A percentile compares a stretch with the other conserved stretches of the same genome.
Evolutionary conservation across 1,139 yeast genomes (phyloP).

Genomic region (Magnusiomyces clavatus): DNA sequence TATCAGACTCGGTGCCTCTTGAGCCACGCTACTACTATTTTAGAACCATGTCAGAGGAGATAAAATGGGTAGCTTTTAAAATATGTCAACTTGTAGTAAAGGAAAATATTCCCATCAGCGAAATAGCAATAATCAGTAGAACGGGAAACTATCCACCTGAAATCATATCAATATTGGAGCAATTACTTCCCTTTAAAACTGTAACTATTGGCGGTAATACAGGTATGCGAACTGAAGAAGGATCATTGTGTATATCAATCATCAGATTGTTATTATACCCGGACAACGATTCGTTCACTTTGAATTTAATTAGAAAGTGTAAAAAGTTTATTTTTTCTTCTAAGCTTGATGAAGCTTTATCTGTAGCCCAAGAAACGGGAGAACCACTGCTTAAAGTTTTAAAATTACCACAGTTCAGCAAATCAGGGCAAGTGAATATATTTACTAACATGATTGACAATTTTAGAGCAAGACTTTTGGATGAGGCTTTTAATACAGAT

Average conservation of each 20-base stretch:
- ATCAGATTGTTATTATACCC: conserved; percentile 9
- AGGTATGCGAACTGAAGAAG: conserved; percentile 8
- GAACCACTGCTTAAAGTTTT: conserved; percentile 29
- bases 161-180: neutral
- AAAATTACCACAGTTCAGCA: conserved; percentile 22
- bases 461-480: conserved; percentile 23
- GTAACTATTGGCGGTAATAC: conserved; percentile 9
- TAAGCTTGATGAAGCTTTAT: neutral
- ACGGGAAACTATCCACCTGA: neutral
- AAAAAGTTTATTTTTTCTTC: conserved; percentile 7
- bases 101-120: neutral
- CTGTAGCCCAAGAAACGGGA: neutral
- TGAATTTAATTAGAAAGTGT: conserved; percentile 8
- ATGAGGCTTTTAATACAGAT: conserved; percentile 7
- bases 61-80: too few relatives aligned
- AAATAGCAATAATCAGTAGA: neutral
- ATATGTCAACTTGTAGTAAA: too few relatives aligned
- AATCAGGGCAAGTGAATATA: conserved; percentile 18
- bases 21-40: too few relatives aligned
- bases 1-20: too few relatives aligned
- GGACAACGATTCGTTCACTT: conserved; percentile 5
- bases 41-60: too few relatives aligned
- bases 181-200: neutral
- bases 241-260: conserved; percentile 9
- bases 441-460: conserved; percentile 33